phyloP scores from a whole-genome alignment of 2,329 filamentous ascomycete genomes.

The Onygenales sp. region DNA sequence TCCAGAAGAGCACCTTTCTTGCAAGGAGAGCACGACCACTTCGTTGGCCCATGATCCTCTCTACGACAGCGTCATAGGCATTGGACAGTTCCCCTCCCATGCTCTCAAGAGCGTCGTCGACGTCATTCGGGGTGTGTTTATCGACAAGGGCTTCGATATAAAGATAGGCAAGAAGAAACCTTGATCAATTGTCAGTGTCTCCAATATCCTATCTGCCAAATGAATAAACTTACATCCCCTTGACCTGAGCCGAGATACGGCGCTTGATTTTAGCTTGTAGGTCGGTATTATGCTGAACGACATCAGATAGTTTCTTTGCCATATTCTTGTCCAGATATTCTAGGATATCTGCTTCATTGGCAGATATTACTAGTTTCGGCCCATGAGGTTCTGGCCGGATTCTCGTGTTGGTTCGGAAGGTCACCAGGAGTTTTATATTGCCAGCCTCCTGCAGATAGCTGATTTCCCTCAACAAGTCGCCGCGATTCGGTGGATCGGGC shows the following conservation, averaged over 20 bases:
- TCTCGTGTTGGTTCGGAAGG: constrained; percentile 26
- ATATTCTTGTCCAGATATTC: constrained; percentile 16
- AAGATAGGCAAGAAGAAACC: not conserved
- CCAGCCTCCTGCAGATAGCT: not conserved
- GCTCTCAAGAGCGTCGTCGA: constrained; percentile 9
- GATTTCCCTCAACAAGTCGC: not conserved
- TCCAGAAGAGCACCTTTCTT: not conserved
- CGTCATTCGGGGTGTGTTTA: not conserved
- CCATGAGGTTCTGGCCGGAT: constrained; percentile 10
- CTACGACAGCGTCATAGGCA: constrained; percentile 13
- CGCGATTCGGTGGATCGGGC: constrained; percentile 3
- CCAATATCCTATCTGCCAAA: not conserved
- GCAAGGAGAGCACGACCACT: constrained; percentile 7
- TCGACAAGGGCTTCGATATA: not conserved
- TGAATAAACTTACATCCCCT: constrained; percentile 11
- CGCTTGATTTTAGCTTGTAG: constrained; percentile 12
- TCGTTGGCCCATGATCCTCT: constrained; percentile 14
- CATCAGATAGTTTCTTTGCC: constrained; percentile 8
- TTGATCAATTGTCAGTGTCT: not conserved
- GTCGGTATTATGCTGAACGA: constrained; percentile 6
- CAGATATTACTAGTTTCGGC: constrained; percentile 18
- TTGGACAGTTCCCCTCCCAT: constrained; percentile 10
- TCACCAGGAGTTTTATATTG: constrained; percentile 22
- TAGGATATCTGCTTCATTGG: constrained; percentile 17
- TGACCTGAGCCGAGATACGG: constrained; percentile 14